Evolutionary conservation across 768 basidiomycete genomes (phyloP), one percentile per base, ranked within the genome.

Genomic region (Coprinopsis sp.): DNA sequence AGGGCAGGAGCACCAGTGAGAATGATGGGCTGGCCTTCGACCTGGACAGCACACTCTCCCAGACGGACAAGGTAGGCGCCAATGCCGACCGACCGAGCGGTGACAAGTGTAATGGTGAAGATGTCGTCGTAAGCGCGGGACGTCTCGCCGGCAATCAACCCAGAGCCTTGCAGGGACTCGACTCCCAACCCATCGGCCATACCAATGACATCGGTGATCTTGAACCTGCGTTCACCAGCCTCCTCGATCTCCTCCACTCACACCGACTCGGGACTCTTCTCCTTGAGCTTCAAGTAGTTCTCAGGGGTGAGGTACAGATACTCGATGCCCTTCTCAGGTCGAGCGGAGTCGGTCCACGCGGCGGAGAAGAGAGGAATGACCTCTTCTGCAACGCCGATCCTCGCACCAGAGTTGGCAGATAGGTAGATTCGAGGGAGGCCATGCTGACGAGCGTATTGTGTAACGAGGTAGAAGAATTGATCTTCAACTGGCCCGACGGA

Each of bases 1-100:
- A 99, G 79, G 3, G 96, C 96, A 6, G 82, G 82, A 22, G 95
- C 95, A 56, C 96, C 96, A 12, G 96, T 99, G 51, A 99, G 80
- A 64, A 99, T 99, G 70, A 99, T 98, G 2, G 96, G 96, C 57
- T 99, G 95, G 34, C 96, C 96, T 68, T 98, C 96, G 44, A 99
- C 96, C 64, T 99, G 96, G 37, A 99, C 91, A 2, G 96, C 91
- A 53, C 96, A 84, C 71, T 99, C 90, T 52, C 96, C 96, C 33
- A 99, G 79, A 54, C 96, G 92, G 44, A 99, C 93, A 47, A 99
- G 88, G 66, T 99, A 98, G 12, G 96, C 96, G 56, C 96, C 96
- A 57, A 98, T 99, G 65, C 96, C 96, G 57, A 99, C 96, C 4
- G 96, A 98, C 37, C 96, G 91, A 54, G 94, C 96, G 34, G 93